These are phyloP conservation scores for Syncephalastrum sp. DNA, from an alignment of 371 early-diverging fungal species.

Conservation along the genomic window DNA sequence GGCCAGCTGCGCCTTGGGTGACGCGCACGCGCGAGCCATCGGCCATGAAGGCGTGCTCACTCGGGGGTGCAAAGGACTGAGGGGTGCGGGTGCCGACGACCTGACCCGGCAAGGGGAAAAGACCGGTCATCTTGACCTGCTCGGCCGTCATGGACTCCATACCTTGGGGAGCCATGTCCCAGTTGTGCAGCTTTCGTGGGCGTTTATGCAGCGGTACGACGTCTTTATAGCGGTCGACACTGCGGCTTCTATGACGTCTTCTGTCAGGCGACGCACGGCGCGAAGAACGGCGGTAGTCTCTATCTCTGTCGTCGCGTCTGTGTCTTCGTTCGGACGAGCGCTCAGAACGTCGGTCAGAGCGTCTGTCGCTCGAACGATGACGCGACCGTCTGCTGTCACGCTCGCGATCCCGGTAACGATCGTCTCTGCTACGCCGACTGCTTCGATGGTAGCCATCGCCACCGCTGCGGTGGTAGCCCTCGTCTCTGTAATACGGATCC, in stretches of 20 bases:
- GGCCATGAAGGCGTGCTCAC: constrained; percentile 40
- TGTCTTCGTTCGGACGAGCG: constrained; percentile 34
- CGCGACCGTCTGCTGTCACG: constrained; percentile 48
- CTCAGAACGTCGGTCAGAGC: constrained; percentile 36
- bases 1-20: constrained; percentile 49
- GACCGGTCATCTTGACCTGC: constrained; percentile 90
- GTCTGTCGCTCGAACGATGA: constrained; percentile 34
- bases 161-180: constrained; percentile 94
- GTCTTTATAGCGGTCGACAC: constrained; percentile 46
- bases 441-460: constrained; percentile 33
- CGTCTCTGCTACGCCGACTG: constrained; percentile 39
- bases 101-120: constrained; percentile 92
- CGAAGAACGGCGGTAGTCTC: constrained; percentile 33
- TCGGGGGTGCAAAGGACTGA: constrained; percentile 54
- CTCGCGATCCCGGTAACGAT: constrained; percentile 31
- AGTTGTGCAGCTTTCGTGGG: constrained; percentile 77
- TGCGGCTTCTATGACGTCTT: constrained; percentile 34
- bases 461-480: constrained; percentile 18
- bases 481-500: constrained; percentile 19
- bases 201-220: constrained; percentile 80
- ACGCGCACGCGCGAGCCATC: constrained; percentile 37
- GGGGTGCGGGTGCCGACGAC: constrained; percentile 66
- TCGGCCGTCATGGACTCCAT: constrained; percentile 87
- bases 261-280: constrained; percentile 36
- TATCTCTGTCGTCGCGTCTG: constrained; percentile 27